A percentile compares a stretch with the other conserved stretches of the same genome.
Evolutionary conservation across 305 asterid species (phyloP).

Genomic region (Euphrasia arctica): DNA sequence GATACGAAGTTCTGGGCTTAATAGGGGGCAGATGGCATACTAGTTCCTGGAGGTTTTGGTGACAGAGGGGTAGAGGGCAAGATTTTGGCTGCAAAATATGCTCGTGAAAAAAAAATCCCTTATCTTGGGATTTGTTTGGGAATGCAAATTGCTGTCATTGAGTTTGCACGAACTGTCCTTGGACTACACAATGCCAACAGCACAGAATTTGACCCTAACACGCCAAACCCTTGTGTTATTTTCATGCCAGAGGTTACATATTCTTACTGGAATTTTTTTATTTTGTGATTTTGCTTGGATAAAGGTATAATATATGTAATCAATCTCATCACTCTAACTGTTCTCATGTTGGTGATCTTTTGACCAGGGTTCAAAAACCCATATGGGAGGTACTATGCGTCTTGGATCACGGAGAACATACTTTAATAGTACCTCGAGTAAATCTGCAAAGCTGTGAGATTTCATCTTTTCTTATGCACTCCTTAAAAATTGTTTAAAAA

Average conservation of each 20-base stretch:
- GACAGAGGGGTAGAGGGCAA: slow-evolving; percentile 98
- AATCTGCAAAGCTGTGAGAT: slow-evolving; percentile 73
- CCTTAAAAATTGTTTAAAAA: slow-evolving; percentile 5
- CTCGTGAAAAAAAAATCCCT: slow-evolving; percentile 82
- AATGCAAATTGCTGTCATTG: slow-evolving; percentile 92
- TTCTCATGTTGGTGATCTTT: slow-evolving; percentile 17
- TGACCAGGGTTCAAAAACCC: slow-evolving; percentile 87
- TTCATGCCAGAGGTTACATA: slow-evolving; percentile 89
- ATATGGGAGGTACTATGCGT: slow-evolving; percentile 99
- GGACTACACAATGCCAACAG: slow-evolving; percentile 80
- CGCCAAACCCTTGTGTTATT: slow-evolving; percentile 71
- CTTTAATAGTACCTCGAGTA: slow-evolving; percentile 60
- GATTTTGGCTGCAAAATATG: slow-evolving; percentile 90
- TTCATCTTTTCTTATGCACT: slow-evolving; percentile 21
- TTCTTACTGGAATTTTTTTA: slow-evolving; percentile 5
- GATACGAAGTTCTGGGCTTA: slow-evolving; percentile 25
- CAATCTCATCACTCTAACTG: slow-evolving; percentile 14
- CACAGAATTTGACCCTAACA: slow-evolving; percentile 75
- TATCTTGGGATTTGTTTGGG: slow-evolving; percentile 94
- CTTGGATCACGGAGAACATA: slow-evolving; percentile 95
- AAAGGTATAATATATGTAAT: background rate
- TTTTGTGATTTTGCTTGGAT: slow-evolving; percentile 11
- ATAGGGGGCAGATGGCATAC: slow-evolving; percentile 80
- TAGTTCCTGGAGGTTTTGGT: slow-evolving; percentile 99
- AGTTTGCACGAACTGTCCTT: slow-evolving; percentile 75